Evolutionary conservation across 1,139 yeast genomes (phyloP), one percentile per base, ranked within the genome.

Genomic region (Magnusiomyces fungicola): DNA sequence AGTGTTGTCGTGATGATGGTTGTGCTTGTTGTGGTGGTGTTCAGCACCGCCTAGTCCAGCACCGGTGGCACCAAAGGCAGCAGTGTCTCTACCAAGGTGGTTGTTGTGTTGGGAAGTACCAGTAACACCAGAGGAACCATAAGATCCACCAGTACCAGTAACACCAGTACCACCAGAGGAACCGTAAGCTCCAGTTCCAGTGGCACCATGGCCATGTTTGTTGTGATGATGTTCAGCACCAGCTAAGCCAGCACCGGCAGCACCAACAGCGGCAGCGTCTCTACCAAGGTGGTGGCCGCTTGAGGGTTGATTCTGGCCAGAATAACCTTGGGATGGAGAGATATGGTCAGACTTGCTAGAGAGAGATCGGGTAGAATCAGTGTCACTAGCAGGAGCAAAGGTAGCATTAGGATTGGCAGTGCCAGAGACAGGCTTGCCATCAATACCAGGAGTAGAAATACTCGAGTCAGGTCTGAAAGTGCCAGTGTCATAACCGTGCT

Each of bases 401-500:
- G 38, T 18, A 16, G 38, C 4, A 23, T 34, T 16, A 18, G 38
- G 21, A n/a, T 34, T 34, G n/a, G 38, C 23, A 34, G 38, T 18
- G 23, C 38, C 38, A 34, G 38, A 5, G 21, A 34, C 38, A 5
- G 38, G 38, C 6, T 21, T 34, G 38, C 38, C 38, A 6, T 34
- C 38, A 34, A 34, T 34, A 34, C 38, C 38, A 18, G 38, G 38
- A 19, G 21, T 18, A 18, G 38, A 34, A 14, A 34, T 14, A 16
- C 3, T 14, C 6, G 38, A 34, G 38, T 34, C 38, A 18, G 7
- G 16, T 7, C 38, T 21, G 7, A 34, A 18, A 19, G 38, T 5
- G 38, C 38, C 38, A 34, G 38, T 34, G 38, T 21, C 5, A n/a
- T 34, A 34, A 34, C 38, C 38, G 23, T 34, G 38, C n/a, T 34